Evolutionary conservation across 768 basidiomycete species (phyloP), one percentile per base, ranked within the genome.

Genomic region (Sarcodon sp.): DNA sequence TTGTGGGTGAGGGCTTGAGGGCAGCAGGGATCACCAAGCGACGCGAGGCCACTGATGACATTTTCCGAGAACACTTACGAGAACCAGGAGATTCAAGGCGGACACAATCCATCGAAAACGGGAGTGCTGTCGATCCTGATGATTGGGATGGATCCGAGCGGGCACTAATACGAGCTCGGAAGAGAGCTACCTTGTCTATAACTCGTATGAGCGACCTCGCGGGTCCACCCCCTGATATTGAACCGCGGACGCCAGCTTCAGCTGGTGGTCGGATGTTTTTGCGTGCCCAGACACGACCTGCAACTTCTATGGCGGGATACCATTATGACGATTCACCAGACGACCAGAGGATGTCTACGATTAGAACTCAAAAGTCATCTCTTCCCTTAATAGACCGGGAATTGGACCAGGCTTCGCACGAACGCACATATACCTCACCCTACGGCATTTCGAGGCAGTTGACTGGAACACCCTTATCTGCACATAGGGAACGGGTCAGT

Each of bases 1-100:
- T 88, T 11, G 60, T 84, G 7, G 76, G 81, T 3, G 83, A 87
- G 60, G 78, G 77, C 12, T 57, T 88, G 50, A 70, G 80, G 44
- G 82, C 84, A 0, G 83, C 85, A 0, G 87, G 86, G 8, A 65
- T 87, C 48, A 71, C 69, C 32, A 70, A 59, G 62, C 60, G 62
- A 43, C 59, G 61, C 48, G 58, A 56, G 49, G 49, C 52, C 43
- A 43, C 45, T 43, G 47, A 70, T 33, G 66, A 71, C 46, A 61
- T 66, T 5, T 73, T 73, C 45, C 41, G 36, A 15, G 11, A 39
- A 38, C 18, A 4, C 13, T 33, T 4, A 4, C 34, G 38, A 32
- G 46, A 38, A n/a, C 33, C n/a, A 6, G 47, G 13, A n/a, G 15
- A 48, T 15, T 38, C 9, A 7, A 41, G 47, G 7, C 21, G 27